Evolutionary conservation across 768 basidiomycete genomes (phyloP), one percentile per base, ranked within the genome.

Genomic region (Terana coerulea): DNA sequence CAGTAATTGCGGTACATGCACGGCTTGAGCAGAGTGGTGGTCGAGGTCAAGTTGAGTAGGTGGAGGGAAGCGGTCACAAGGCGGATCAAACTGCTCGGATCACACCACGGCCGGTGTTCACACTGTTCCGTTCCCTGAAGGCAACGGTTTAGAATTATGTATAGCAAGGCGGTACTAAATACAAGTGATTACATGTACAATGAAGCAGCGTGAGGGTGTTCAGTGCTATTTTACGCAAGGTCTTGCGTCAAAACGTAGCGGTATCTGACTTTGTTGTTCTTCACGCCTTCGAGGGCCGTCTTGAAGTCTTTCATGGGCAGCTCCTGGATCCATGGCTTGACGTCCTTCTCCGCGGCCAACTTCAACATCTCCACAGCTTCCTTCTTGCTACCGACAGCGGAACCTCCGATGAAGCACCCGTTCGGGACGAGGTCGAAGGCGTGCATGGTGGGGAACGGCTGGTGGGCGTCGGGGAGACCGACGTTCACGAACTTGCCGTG

Each of bases 331-430:
- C 64, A 79, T 11, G 75, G 72, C 59, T 74, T 71, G 56, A 84
- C 67, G 1, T 69, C 67, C 64, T 83, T 77, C 54, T 78, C 69
- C 5, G 72, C 74, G 1, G 79, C 80, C 21, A 86, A 72, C 42
- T 78, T 64, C 33, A 84, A 71, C 83, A 84, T 86, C 49, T 75
- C 73, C 15, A 72, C 48, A 15, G 70, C 74, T 59, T 84, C 83
- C 49, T 73, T 70, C 67, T 80, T 81, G 64, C 70, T 76, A 35
- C 83, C 84, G 35, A 83, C 76, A 59, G 70, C 68, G 33, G 62
- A 63, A 28, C 63, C 65, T 22, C 66, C 51, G 9, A 62, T 1
- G 9, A 53, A 12, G 29, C 53, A 57, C 1, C 51, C 64, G 44
- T 59, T 64, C 8, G 45, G 51, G 21, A 61, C 61, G 52, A 71